A percentile compares a stretch with the other conserved stretches of the same genome.
Evolutionary conservation across 345 rosid species (phyloP).

Genomic region (Cochlearia excelsa): DNA sequence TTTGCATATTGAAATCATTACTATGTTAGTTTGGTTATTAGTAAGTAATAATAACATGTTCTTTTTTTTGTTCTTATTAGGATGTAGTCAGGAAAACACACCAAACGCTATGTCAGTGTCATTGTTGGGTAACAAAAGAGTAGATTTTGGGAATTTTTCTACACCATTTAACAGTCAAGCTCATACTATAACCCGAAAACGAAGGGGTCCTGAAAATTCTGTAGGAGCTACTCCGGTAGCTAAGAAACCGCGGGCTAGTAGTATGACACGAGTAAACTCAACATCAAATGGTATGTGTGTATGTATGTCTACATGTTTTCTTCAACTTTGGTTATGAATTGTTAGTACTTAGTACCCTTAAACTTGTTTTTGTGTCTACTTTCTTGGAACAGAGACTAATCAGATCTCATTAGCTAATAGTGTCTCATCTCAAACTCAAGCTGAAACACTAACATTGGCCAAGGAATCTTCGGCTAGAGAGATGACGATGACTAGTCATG

Average conservation of each 20-base stretch:
- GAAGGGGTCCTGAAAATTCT: conserved; percentile 39
- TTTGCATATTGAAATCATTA: too few species aligned
- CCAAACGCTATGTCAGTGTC: conserved; percentile 43
- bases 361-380: conserved; percentile 3
- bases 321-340: background rate
- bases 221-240: conserved; percentile 38
- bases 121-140: conserved; percentile 29
- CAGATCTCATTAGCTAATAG: conserved; percentile 16
- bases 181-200: conserved; percentile 46
- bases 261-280: conserved; percentile 27
- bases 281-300: conserved; percentile 44
- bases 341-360: background rate
- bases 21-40: too few species aligned
- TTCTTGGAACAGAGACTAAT: conserved; percentile 18
- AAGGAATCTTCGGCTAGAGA: conserved; percentile 21
- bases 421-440: conserved; percentile 22
- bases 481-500: conserved; percentile 21
- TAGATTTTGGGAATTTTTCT: conserved; percentile 26
- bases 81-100: conserved; percentile 36
- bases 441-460: conserved; percentile 29
- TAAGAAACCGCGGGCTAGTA: conserved; percentile 47
- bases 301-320: background rate
- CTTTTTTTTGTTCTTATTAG: conserved; percentile 29
- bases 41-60: background rate
- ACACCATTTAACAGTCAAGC: conserved; percentile 28